Conservation (phyloP, 768 basidiomycete genomes). For the Kwoniella dejecticola region DNA sequence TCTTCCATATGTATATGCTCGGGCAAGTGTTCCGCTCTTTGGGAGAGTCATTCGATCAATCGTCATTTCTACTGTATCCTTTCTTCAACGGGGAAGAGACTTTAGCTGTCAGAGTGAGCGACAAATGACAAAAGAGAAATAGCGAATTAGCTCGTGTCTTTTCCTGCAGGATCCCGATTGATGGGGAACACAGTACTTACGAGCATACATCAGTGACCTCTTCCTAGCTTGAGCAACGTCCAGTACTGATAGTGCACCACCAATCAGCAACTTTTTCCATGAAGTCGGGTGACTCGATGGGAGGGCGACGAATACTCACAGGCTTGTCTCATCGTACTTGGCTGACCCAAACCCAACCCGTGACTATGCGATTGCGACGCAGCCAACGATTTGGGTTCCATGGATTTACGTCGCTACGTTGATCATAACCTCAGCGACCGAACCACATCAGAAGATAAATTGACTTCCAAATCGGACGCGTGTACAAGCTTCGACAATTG, state of each 20-base stretch:
- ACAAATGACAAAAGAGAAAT: too few relatives aligned
- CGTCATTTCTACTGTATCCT: conserved; percentile 12
- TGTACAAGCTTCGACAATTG: too few relatives aligned
- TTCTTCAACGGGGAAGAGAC: conserved; percentile 52
- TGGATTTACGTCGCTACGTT: conserved; percentile 53
- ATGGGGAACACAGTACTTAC: conserved; percentile 35
- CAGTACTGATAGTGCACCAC: conserved; percentile 6
- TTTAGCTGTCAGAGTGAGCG: conserved; percentile 35
- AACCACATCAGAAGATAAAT: too few relatives aligned
- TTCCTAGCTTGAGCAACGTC: conserved; percentile 37
- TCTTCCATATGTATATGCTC: too few relatives aligned
- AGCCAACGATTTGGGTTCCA: conserved; percentile 50
- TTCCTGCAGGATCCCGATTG: too few relatives aligned
- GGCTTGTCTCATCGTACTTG: conserved; percentile 3
- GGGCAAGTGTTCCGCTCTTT: too few relatives aligned
- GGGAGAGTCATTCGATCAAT: neutral
- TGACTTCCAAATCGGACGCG: too few relatives aligned
- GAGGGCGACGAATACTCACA: conserved; percentile 17
- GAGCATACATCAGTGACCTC: conserved; percentile 48
- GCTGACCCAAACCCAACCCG: conserved; percentile 3
- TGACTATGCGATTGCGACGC: conserved; percentile 3
- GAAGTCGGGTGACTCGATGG: too few relatives aligned
- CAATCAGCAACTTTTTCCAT: too few relatives aligned
- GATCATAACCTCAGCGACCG: neutral
- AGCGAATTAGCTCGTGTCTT: too few relatives aligned